Base-by-base conservation (phyloP, 2,329 filamentous ascomycete genomes). In the Aspergillus sp. region DNA sequence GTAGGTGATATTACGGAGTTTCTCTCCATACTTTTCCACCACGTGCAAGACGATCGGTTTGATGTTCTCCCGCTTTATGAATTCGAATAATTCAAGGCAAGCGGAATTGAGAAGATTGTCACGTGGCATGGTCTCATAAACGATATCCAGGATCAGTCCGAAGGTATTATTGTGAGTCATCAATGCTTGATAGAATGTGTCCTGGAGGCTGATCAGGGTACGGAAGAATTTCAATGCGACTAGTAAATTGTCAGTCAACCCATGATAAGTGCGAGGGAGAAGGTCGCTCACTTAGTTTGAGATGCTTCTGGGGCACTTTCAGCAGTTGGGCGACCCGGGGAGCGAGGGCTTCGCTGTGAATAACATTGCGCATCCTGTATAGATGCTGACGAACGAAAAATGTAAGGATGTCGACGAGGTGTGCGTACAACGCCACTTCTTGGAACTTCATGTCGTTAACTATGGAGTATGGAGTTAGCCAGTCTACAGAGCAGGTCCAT, bases 61-160 rank as follows among this genome's bases (percentile, higher is more conserved):
- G 64, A 92, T 81, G 50, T 86, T 86, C 63, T 95, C 89, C 66
- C 86, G 86, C 68, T 87, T 91, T 64, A 97, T 89, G 65, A 88
- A 91, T 64, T 96, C 91, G 59, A 99, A 97, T 41, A 99, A 83
- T 66, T 99, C 94, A 9, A 97, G 80, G 63, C 91, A 96, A 7
- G 92, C 93, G 0, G 93, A 97, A 70, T 94, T 95, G 29, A 97
- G 80, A 3, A 99, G 80, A 62, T 97, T 97, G 71, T 99, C 93
- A 40, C 91, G 85, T 1, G 92, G 90, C 83, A 97, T 88, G 0
- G 91, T 94, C 59, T 89, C 84, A 50, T 88, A 82, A 31, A 97
- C 82, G 34, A 97, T 87, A 60, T 94, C 85, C 13, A 99, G 78
- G 31, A 97, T 89, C 1, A 91, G 88, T 38, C 88, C 89, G 54